A percentile compares a stretch with the other conserved stretches of the same genome.
These are phyloP conservation scores for Radiomyces spectabilis DNA, from an alignment of 192 early-diverging fungal species.

Conservation along the genomic window DNA sequence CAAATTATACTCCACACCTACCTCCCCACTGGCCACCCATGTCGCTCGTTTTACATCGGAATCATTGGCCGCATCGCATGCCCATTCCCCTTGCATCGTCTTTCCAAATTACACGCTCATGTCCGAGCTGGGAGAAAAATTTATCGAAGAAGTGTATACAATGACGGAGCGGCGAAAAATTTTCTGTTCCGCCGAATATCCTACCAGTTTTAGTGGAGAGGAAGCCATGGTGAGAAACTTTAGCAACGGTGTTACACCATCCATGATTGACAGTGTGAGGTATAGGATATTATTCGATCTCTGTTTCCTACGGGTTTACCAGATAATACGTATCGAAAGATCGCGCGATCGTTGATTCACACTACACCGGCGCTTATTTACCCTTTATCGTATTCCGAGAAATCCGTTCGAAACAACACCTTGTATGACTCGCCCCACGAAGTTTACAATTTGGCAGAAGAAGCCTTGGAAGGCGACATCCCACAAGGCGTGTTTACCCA, in stretches of 20 bases:
- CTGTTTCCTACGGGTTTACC: slow-evolving; percentile 11
- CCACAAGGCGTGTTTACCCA: slow-evolving; percentile 85
- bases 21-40: slow-evolving; percentile 1
- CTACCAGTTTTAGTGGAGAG: slow-evolving; percentile 20
- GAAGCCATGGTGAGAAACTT: slow-evolving; percentile 18
- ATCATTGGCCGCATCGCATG: background rate
- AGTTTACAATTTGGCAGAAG: slow-evolving; percentile 22
- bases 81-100: background rate
- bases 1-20: slow-evolving; percentile 1
- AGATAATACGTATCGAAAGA: slow-evolving; percentile 2
- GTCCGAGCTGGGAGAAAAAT: slow-evolving; percentile 7
- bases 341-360: slow-evolving; percentile 25
- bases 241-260: too few relatives aligned
- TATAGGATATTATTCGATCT: slow-evolving; percentile 8
- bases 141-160: slow-evolving; percentile 2
- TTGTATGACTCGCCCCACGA: slow-evolving; percentile 25
- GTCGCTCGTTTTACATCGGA: too few relatives aligned
- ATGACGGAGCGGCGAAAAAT: slow-evolving; percentile 10
- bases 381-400: slow-evolving; percentile 19
- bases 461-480: slow-evolving; percentile 29
- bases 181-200: slow-evolving; percentile 17
- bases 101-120: slow-evolving; percentile 12
- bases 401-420: slow-evolving; percentile 19
- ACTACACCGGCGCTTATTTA: slow-evolving; percentile 16
- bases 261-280: too few relatives aligned